Percentiles rank a stretch among this genome's conserved stretches.
Evolutionary conservation across 345 rosid genomes (phyloP).

Genomic region (Eucalyptus cladocalyx): DNA sequence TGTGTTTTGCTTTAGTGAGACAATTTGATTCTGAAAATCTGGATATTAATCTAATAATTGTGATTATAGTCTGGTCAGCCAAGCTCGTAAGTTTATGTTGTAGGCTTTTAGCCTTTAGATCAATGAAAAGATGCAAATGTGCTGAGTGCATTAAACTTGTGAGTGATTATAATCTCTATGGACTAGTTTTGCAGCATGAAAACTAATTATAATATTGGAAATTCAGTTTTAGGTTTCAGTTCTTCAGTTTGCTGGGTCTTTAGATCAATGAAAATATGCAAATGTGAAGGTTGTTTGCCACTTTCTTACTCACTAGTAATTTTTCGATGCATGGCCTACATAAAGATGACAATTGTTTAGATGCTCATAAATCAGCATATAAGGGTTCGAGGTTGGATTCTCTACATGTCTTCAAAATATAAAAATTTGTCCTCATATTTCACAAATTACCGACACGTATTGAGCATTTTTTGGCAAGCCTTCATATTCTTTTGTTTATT

Average conservation of each 20-base stretch:
- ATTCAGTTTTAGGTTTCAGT: too few species aligned
- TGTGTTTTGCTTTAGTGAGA: too few species aligned
- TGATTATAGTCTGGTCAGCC: too few species aligned
- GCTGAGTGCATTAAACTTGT: too few species aligned
- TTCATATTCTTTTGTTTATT: background rate
- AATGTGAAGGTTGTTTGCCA: background rate
- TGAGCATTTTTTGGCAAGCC: background rate
- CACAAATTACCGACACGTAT: background rate
- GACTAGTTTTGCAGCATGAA: too few species aligned
- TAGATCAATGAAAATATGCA: slow-evolving; percentile 1
- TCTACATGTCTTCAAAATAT: background rate
- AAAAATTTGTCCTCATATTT: background rate
- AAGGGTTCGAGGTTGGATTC: slow-evolving; percentile 6
- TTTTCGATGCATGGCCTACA: slow-evolving; percentile 28
- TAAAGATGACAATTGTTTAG: slow-evolving; percentile 4
- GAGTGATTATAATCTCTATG: too few species aligned
- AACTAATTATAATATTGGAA: too few species aligned
- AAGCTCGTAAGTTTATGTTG: too few species aligned
- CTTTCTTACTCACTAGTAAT: slow-evolving; percentile 1
- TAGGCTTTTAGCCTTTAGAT: too few species aligned
- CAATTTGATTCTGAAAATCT: too few species aligned
- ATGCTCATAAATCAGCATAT: slow-evolving; percentile 4
- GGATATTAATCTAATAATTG: too few species aligned
- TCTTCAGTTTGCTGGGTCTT: slow-evolving; percentile 23
- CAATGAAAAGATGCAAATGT: too few species aligned